Evolutionary conservation across 2,329 filamentous ascomycete genomes (phyloP).

Genomic region (Phialophora verrucosa): DNA sequence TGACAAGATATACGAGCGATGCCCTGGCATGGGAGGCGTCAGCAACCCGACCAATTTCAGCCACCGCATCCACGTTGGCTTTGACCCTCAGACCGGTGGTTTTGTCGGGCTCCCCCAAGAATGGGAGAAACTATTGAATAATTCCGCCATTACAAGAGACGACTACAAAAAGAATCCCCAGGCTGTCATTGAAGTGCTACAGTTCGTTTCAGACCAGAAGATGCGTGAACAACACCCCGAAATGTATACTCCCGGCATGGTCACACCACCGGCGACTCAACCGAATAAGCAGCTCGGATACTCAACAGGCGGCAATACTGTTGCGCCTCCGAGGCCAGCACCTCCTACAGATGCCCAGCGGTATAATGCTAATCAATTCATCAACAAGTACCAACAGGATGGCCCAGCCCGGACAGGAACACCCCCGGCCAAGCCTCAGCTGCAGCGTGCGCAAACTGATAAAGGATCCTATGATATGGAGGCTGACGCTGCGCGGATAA

Average conservation of each 20-base stretch:
- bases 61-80: conserved; percentile 95
- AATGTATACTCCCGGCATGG: conserved; percentile 61
- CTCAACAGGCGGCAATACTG: conserved; percentile 56
- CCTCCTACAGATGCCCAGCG: conserved; percentile 58
- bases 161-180: conserved; percentile 97
- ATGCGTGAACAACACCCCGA: conserved; percentile 68
- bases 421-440: conserved; percentile 59
- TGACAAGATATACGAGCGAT: conserved; percentile 94
- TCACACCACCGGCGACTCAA: conserved; percentile 42
- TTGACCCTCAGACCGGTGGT: conserved; percentile 91
- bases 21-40: conserved; percentile 95
- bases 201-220: conserved; percentile 72
- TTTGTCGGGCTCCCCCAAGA: conserved; percentile 94
- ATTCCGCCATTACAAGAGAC: conserved; percentile 96
- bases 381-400: conserved; percentile 40
- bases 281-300: conserved; percentile 68
- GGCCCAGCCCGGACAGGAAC: conserved; percentile 41
- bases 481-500: conserved; percentile 53
- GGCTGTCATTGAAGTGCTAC: conserved; percentile 70
- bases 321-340: conserved; percentile 72
- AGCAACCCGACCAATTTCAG: conserved; percentile 99
- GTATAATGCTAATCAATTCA: conserved; percentile 52
- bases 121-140: conserved; percentile 96
- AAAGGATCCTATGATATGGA: conserved; percentile 48
- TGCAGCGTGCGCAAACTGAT: conserved; percentile 59